phyloP scores from a whole-genome alignment of 495 filamentous ascomycete genomes.

The Platismatia glauca region DNA sequence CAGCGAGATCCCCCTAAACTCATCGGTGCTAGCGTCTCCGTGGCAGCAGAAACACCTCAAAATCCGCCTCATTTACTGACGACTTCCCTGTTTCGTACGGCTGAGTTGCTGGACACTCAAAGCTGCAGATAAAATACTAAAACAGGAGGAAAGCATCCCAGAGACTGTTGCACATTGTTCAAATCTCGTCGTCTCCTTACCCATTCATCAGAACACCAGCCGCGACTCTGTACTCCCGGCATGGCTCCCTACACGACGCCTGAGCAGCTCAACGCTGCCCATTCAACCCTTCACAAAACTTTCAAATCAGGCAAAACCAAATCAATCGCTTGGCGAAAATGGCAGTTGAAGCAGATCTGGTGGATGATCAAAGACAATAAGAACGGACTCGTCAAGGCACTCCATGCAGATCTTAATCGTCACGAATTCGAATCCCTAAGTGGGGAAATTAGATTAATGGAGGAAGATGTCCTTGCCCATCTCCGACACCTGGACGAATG shows the following conservation, averaged over 20 bases:
- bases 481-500: conserved; percentile 20
- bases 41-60: no score
- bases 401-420: conserved; percentile 15
- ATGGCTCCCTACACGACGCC: conserved; percentile 15
- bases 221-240: not conserved
- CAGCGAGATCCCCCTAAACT: not conserved
- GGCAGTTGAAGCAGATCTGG: conserved; percentile 43
- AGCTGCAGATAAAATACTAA: no score
- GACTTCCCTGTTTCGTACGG: no score
- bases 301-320: conserved; percentile 33
- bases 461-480: conserved; percentile 14
- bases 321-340: conserved; percentile 34
- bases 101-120: no score
- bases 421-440: conserved; percentile 10
- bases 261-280: conserved; percentile 15
- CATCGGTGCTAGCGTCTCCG: not conserved
- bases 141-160: no score
- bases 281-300: conserved; percentile 25
- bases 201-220: not conserved
- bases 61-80: no score
- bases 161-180: not conserved
- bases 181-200: not conserved
- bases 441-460: conserved; percentile 6
- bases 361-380: conserved; percentile 28
- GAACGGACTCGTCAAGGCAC: conserved; percentile 8